Evolutionary conservation across 2,329 filamentous ascomycete genomes (phyloP).

Genomic region (Pseudogymnoascus sp.): DNA sequence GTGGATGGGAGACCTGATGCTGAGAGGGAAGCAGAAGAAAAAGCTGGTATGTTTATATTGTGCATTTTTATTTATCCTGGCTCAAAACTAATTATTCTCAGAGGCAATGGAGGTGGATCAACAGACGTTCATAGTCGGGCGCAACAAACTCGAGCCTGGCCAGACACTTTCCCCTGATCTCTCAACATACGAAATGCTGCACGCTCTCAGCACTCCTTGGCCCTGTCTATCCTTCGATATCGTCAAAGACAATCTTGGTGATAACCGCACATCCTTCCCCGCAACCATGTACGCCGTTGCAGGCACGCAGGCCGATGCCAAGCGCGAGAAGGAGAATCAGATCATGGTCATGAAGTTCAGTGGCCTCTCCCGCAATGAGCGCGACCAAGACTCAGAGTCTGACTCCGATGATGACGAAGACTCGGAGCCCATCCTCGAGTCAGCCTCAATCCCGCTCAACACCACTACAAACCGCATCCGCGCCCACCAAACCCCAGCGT

Average conservation of each 20-base stretch:
- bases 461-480: constrained; percentile 94
- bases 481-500: constrained; percentile 67
- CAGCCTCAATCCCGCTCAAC: constrained; percentile 74
- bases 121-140: constrained; percentile 89
- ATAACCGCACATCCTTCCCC: constrained; percentile 86
- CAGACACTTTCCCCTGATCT: constrained; percentile 87
- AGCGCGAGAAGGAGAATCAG: constrained; percentile 75
- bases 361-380: constrained; percentile 79
- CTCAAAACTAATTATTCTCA: constrained; percentile 25
- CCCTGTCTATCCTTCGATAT: constrained; percentile 96
- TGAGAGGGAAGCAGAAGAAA: constrained; percentile 84
- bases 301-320: constrained; percentile 80
- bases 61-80: background rate
- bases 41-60: constrained; percentile 45
- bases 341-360: constrained; percentile 96
- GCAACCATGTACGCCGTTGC: constrained; percentile 92
- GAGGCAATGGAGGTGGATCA: constrained; percentile 90
- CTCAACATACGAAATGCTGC: constrained; percentile 96
- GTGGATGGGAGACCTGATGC: constrained; percentile 88
- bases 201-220: constrained; percentile 90
- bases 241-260: constrained; percentile 74
- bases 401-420: constrained; percentile 59
- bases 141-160: constrained; percentile 82
- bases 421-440: constrained; percentile 87
- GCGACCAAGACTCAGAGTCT: constrained; percentile 55